These are phyloP conservation scores for Heterobasidion annosum DNA, from an alignment of 1,284 basidiomycete species.

Conservation along the genomic window DNA sequence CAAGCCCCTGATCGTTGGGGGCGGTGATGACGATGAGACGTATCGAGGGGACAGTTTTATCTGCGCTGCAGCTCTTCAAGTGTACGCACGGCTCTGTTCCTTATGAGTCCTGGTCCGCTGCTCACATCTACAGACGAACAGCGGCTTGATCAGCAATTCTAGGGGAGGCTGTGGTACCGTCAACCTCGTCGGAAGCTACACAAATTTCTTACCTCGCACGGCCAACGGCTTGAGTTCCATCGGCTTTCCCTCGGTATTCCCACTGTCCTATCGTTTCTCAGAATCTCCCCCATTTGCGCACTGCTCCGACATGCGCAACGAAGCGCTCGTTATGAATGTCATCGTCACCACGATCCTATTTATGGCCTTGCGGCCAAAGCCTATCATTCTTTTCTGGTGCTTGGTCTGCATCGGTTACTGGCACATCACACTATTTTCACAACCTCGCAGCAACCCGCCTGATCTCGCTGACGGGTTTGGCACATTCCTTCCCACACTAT, in stretches of 20 bases:
- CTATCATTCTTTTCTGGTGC: constrained; percentile 68
- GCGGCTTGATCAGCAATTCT: constrained; percentile 56
- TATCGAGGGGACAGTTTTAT: constrained; percentile 84
- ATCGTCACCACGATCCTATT: constrained; percentile 60
- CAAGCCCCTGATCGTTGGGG: constrained; percentile 76
- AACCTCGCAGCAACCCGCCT: constrained; percentile 65
- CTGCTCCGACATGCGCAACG: constrained; percentile 65
- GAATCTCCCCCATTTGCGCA: constrained; percentile 35
- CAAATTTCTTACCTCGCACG: constrained; percentile 51
- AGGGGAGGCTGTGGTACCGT: constrained; percentile 75
- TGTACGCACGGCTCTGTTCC: constrained; percentile 32
- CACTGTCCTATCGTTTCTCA: constrained; percentile 43
- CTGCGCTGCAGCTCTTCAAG: constrained; percentile 79
- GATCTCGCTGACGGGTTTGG: constrained; percentile 61
- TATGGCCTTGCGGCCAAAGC: constrained; percentile 64
- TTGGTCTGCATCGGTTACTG: constrained; percentile 82
- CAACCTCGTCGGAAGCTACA: constrained; percentile 63
- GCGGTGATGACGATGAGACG: constrained; percentile 58
- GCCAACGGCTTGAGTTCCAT: constrained; percentile 62
- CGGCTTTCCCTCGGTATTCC: constrained; percentile 71
- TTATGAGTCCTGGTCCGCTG: neutral
- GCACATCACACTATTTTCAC: constrained; percentile 78
- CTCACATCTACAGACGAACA: constrained; percentile 19
- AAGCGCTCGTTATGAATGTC: constrained; percentile 65
- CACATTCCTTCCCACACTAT: constrained; percentile 73